Percentiles rank a stretch among this genome's conserved stretches.
Evolutionary conservation across 225 moss, liverwort and hornwort species (phyloP).

Genomic region (Polytrichum commune): DNA sequence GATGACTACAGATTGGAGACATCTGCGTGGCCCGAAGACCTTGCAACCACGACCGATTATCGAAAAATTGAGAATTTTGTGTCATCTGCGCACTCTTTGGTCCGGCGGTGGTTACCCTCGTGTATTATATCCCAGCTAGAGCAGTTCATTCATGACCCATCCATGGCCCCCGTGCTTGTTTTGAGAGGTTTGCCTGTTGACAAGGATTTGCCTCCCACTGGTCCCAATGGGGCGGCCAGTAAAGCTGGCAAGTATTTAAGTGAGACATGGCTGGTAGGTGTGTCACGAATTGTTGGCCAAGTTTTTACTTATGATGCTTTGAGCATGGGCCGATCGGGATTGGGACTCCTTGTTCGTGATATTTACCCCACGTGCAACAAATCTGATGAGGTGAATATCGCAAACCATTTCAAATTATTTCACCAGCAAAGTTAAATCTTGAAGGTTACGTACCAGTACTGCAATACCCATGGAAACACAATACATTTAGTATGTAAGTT

Average conservation of each 20-base stretch:
- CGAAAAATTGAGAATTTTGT: conserved; percentile 21
- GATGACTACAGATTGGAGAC: conserved; percentile 17
- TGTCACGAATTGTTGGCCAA: conserved; percentile 24
- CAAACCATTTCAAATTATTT: not conserved
- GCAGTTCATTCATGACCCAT: conserved; percentile 16
- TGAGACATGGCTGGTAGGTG: conserved; percentile 24
- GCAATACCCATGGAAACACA: no score
- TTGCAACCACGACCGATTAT: conserved; percentile 10
- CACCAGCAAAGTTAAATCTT: no score
- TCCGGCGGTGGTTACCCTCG: conserved; percentile 18
- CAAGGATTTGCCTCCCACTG: conserved; percentile 20
- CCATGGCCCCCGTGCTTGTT: conserved; percentile 16
- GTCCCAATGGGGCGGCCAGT: not conserved
- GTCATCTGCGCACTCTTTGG: conserved; percentile 13
- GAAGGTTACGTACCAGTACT: no score
- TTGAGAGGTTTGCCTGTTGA: conserved; percentile 29
- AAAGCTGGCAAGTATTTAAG: conserved; percentile 14
- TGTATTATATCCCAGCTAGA: conserved; percentile 14
- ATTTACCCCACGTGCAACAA: not conserved
- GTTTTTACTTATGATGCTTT: conserved; percentile 9
- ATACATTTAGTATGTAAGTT: no score
- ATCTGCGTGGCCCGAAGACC: conserved; percentile 19
- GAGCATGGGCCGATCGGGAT: not conserved
- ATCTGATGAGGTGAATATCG: conserved; percentile 4
- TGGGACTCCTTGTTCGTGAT: conserved; percentile 13